Evolutionary conservation across 176 grass and related monocot species (phyloP), one percentile per base, ranked within the genome.

Genomic region (Puya raimondii): DNA sequence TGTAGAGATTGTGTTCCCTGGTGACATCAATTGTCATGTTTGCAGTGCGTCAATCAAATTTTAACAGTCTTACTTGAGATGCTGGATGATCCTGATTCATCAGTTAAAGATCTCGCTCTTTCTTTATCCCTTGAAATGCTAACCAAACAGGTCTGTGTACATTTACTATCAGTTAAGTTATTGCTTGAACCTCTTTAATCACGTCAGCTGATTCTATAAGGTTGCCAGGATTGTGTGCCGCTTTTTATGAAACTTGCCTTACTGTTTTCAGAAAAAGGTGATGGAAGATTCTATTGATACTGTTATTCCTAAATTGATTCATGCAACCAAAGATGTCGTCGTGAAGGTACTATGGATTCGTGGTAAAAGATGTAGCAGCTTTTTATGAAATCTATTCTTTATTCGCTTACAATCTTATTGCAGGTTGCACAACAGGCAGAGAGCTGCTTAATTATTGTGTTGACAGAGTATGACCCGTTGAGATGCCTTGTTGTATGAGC

Each of bases 371-470:
- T 50, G 12, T 70, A 63, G 27, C 64, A 42, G 12, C 15, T 70
- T 12, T 69, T 48, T 65, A 25, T 59, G 63, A 22, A 10, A 53
- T 17, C 23, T 74, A 49, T 64, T 49, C 1, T 50, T 76, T 51
- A 53, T 67, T 81, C 72, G 18, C 51, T 72, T 13, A 25, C 75
- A 53, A 66, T 82, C 2, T 65, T 66, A 64, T 74, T 96, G 29
- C 87, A 97, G 94, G 83, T 92, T 78, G 87, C 87, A 70, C 87
- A 88, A 77, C 77, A 92, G 80, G 94, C 94, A n/a, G 84, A 92
- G 63, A 82, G 79, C 29, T 97, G 86, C 70, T 85, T 97, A 71
- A 90, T 76, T 64, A 74, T 74, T 25, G 56, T 90, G 58, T 71
- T 88, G 74, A 69, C 86, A 74, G 79, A 90, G 51, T 97, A 85